Evolutionary conservation across 2,329 filamentous ascomycete genomes (phyloP), one percentile per base, ranked within the genome.

Genomic region (Plectosphaerella plurivora): DNA sequence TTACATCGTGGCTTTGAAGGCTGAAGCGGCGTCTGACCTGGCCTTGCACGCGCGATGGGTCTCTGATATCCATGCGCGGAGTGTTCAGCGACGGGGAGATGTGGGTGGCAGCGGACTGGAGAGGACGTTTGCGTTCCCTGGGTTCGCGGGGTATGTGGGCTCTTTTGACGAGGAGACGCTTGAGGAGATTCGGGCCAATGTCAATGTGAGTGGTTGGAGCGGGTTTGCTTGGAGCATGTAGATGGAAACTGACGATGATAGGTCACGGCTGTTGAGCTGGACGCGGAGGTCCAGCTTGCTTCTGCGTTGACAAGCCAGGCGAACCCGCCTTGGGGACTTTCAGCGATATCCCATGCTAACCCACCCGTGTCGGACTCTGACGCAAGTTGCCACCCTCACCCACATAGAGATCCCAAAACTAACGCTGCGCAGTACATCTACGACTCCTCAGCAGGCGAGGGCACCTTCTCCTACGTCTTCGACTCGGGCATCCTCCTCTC

Each of bases 151-250:
- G 10, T 77, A 76, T 55, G 67, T 71, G 25, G 72, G 70, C 16
- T 56, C 66, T 36, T 72, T 77, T 51, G 71, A 72, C 24, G 58
- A 60, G 0, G 65, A 64, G 12, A 73, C 72, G 15, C 54, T 77
- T 42, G 64, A 68, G 54, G 57, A 61, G 52, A 69, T 77, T 28
- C 63, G 66, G 49, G 63, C 63, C 41, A 68, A 66, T 18, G 45
- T 47, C 25, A 47, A 47, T 16, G 45, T 47, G 18, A 47, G 45
- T 22, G 3, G 22, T 22, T 22, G 22, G 22, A 22, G 22, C 22
- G 22, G 22, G 22, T 25, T 45, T 33, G 28, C 11, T 12, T 12
- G 28, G 7, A 33, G 8, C 8, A 5, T 10, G 28, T 4, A 33
- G 28, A 33, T 9, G 28, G 28, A 12, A 5, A 8, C 28, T 33